These are phyloP conservation scores for Lophium mytilinum DNA, from an alignment of 495 filamentous ascomycete species.

Conservation along the genomic window DNA sequence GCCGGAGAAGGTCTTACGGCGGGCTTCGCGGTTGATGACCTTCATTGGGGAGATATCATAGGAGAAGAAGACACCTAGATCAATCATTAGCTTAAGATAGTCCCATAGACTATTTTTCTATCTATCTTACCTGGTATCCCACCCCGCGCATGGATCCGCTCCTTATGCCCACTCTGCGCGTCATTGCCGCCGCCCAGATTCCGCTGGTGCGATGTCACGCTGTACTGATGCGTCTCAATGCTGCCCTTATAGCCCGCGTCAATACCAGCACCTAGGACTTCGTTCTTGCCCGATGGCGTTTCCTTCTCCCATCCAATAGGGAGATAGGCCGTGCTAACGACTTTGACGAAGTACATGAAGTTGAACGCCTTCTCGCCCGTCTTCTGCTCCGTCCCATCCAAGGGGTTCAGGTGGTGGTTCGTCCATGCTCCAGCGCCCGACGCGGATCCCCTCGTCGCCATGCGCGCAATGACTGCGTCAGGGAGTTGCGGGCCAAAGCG, in stretches of 20 bases:
- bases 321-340: conserved; percentile 89
- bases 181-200: conserved; percentile 76
- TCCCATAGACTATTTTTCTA: too few relatives aligned
- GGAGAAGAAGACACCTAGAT: conserved; percentile 67
- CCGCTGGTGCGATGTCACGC: conserved; percentile 88
- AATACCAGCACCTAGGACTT: conserved; percentile 47
- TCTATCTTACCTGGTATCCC: conserved; percentile 67
- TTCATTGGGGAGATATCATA: conserved; percentile 99
- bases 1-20: conserved; percentile 74
- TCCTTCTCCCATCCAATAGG: conserved; percentile 71
- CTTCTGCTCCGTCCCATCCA: conserved; percentile 72
- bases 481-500: conserved; percentile 91
- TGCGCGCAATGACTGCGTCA: conserved; percentile 56
- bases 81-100: too few relatives aligned
- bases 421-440: conserved; percentile 49
- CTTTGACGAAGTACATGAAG: conserved; percentile 99
- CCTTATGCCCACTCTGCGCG: conserved; percentile 75
- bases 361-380: conserved; percentile 81
- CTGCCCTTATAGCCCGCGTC: conserved; percentile 61
- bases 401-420: conserved; percentile 83
- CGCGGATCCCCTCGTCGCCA: conserved; percentile 45
- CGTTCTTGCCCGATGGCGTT: conserved; percentile 4
- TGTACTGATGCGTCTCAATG: conserved; percentile 96
- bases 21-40: conserved; percentile 91
- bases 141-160: conserved; percentile 76